Percentiles rank a stretch among this genome's conserved stretches.
These are phyloP conservation scores for Monosiga brevicollis DNA, from an alignment of 78 protist species.

Conservation along the genomic window DNA sequence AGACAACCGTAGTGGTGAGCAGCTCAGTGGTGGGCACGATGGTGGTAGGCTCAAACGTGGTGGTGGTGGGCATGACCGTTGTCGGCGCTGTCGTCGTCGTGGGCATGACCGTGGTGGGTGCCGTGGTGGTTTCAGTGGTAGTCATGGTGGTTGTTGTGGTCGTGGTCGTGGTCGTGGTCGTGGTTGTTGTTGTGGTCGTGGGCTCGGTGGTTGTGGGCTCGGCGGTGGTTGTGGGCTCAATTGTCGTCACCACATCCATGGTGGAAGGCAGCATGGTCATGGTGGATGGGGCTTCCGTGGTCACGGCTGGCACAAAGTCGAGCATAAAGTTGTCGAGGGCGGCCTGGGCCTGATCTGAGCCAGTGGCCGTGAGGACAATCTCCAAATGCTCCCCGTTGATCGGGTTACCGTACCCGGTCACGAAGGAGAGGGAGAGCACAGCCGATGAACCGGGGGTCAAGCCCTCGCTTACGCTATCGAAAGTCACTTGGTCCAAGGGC, in stretches of 20 bases:
- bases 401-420: neutral
- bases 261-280: no score
- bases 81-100: neutral
- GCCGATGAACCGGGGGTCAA: neutral
- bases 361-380: neutral
- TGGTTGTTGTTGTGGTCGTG: neutral
- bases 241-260: no score
- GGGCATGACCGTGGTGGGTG: neutral
- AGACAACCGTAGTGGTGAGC: neutral
- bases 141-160: neutral
- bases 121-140: neutral
- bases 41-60: neutral
- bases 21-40: neutral
- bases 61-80: neutral
- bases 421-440: neutral
- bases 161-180: neutral
- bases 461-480: neutral
- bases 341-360: neutral
- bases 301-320: neutral
- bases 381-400: neutral
- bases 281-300: no score
- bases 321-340: neutral
- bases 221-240: neutral
- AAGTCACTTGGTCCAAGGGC: no score
- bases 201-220: neutral